These are phyloP conservation scores for Thraustotheca clavata DNA, from an alignment of 352 stramenopile species.

Conservation along the genomic window DNA sequence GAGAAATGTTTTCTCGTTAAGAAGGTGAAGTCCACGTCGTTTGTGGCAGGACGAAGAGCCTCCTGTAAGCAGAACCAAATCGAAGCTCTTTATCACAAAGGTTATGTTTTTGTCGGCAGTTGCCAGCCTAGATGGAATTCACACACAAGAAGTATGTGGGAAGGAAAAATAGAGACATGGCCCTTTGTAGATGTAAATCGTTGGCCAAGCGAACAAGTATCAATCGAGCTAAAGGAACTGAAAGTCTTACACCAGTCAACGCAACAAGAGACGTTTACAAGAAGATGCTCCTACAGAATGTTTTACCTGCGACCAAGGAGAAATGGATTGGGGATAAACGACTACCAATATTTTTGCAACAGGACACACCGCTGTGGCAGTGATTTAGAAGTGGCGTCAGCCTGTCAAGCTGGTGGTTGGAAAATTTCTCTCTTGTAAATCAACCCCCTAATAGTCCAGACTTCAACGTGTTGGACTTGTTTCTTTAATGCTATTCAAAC, in stretches of 20 bases:
- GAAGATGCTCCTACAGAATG: not conserved
- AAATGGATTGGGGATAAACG: conserved; percentile 8
- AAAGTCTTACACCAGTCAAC: not conserved
- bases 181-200: no score
- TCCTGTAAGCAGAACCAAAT: no score
- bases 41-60: no score
- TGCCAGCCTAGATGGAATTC: no score
- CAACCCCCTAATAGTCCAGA: conserved; percentile 22
- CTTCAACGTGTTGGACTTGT: conserved; percentile 24
- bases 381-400: not conserved
- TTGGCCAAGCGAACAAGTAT: conserved; percentile 8
- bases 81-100: no score
- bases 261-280: not conserved
- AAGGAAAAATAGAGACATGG: no score
- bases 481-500: conserved; percentile 25
- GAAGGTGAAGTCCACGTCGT: no score
- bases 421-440: not conserved
- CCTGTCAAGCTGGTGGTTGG: not conserved
- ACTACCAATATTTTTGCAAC: no score
- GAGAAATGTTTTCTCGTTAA: no score
- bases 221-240: not conserved
- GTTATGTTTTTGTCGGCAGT: no score
- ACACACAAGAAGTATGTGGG: no score
- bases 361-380: no score
- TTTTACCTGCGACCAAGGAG: conserved; percentile 16